These are phyloP conservation scores for Melampsora larici-populina DNA, from an alignment of 1,284 basidiomycete species.

Conservation along the genomic window DNA sequence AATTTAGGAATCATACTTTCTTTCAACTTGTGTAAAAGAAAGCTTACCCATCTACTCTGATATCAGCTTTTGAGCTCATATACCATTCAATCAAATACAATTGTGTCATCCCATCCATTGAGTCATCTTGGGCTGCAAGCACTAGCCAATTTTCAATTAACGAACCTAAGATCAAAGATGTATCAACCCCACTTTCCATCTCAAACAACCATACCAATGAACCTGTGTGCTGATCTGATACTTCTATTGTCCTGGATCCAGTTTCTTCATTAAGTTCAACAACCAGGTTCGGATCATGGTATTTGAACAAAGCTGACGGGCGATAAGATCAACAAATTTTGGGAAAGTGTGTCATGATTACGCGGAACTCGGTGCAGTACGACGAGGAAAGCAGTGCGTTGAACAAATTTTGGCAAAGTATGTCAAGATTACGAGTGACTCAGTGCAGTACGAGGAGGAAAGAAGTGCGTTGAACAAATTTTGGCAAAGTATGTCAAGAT, in stretches of 20 bases:
- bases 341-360: too few relatives aligned
- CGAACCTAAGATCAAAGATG: slow-evolving; percentile 47
- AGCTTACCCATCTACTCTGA: slow-evolving; percentile 30
- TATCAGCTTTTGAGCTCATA: slow-evolving; percentile 41
- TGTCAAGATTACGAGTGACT: too few relatives aligned
- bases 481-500: too few relatives aligned
- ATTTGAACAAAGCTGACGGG: slow-evolving; percentile 92
- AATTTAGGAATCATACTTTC: background rate
- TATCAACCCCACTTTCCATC: slow-evolving; percentile 13
- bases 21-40: background rate
- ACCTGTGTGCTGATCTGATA: slow-evolving; percentile 24
- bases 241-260: slow-evolving; percentile 22
- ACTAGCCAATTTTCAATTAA: slow-evolving; percentile 92
- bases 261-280: slow-evolving; percentile 58
- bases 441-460: too few relatives aligned
- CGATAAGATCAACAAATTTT: too few relatives aligned
- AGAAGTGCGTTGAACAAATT: too few relatives aligned
- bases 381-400: too few relatives aligned
- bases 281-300: slow-evolving; percentile 77
- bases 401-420: too few relatives aligned
- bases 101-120: slow-evolving; percentile 8
- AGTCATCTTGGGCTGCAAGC: slow-evolving; percentile 14
- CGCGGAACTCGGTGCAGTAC: too few relatives aligned
- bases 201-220: slow-evolving; percentile 32
- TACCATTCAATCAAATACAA: slow-evolving; percentile 43